phyloP scores from a whole-genome alignment of 805 yeast genomes.

The Saccharomycopsis oosterbeekiorum region DNA sequence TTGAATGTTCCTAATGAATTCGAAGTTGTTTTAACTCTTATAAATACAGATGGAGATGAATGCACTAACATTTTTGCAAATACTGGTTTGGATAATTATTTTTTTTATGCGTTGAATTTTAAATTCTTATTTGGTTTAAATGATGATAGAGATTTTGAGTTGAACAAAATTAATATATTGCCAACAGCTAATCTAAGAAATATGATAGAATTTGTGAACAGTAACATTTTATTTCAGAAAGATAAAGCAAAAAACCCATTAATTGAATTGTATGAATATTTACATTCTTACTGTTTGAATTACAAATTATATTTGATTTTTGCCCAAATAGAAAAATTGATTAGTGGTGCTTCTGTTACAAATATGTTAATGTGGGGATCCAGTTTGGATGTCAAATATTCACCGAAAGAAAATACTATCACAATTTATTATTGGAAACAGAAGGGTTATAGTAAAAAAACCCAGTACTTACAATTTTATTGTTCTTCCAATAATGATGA shows the following conservation, averaged over 20 bases:
- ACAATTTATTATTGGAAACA: constrained; percentile 16
- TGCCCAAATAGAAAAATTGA: constrained; percentile 8
- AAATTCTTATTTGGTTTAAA: constrained; percentile 10
- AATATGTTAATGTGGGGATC: constrained; percentile 18
- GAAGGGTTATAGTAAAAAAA: constrained; percentile 7
- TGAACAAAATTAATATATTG: constrained; percentile 3
- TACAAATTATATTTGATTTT: constrained; percentile 13
- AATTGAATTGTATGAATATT: constrained; percentile 8
- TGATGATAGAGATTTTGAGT: constrained; percentile 8
- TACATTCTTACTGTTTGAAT: constrained; percentile 14
- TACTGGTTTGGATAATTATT: neutral
- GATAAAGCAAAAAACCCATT: constrained; percentile 4
- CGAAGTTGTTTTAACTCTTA: constrained; percentile 12
- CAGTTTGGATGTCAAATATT: constrained; percentile 6
- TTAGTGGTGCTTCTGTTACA: constrained; percentile 12
- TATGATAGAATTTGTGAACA: constrained; percentile 8
- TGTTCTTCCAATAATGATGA: neutral
- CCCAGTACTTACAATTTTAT: constrained; percentile 9
- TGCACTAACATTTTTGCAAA: constrained; percentile 1
- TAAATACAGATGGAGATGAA: neutral
- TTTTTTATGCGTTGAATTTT: constrained; percentile 9
- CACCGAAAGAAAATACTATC: constrained; percentile 10
- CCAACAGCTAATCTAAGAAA: constrained; percentile 4
- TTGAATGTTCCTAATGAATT: constrained; percentile 11
- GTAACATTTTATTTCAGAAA: constrained; percentile 3